These are phyloP conservation scores for Biscutella auriculata DNA, from an alignment of 441 rosid genomes.

Conservation along the genomic window DNA sequence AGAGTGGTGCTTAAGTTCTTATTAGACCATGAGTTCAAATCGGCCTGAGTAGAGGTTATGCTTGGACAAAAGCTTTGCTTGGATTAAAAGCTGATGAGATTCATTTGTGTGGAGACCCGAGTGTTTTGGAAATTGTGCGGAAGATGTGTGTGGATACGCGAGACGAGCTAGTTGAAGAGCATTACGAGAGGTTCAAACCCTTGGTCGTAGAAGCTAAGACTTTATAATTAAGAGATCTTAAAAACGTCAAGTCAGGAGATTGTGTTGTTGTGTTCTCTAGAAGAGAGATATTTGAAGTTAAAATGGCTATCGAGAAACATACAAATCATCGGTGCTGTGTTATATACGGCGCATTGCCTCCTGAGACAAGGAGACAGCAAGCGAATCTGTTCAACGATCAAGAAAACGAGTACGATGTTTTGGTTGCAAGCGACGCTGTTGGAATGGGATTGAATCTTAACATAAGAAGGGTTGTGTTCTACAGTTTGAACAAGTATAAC, in stretches of 20 bases:
- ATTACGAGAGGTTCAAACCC: slow-evolving; percentile 77
- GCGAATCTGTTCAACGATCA: slow-evolving; percentile 80
- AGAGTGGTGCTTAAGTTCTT: no score
- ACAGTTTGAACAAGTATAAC: slow-evolving; percentile 64
- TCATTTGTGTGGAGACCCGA: slow-evolving; percentile 93
- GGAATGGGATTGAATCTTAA: slow-evolving; percentile 96
- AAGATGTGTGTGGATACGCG: slow-evolving; percentile 80
- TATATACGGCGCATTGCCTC: slow-evolving; percentile 91
- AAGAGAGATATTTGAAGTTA: slow-evolving; percentile 90
- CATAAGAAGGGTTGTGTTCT: slow-evolving; percentile 77
- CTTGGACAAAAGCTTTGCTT: slow-evolving; percentile 85
- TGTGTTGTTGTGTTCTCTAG: slow-evolving; percentile 89
- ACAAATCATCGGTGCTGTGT: slow-evolving; percentile 88
- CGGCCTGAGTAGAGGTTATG: slow-evolving; percentile 92
- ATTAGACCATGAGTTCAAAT: no score
- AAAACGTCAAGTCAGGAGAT: slow-evolving; percentile 71
- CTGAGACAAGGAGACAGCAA: slow-evolving; percentile 94
- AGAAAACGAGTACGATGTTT: slow-evolving; percentile 80
- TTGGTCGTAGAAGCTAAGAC: slow-evolving; percentile 87
- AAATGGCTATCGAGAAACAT: slow-evolving; percentile 76
- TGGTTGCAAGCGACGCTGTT: slow-evolving; percentile 93
- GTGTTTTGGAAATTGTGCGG: slow-evolving; percentile 67
- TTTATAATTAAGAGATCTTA: slow-evolving; percentile 63
- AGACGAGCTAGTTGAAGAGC: slow-evolving; percentile 71
- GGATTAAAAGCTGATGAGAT: slow-evolving; percentile 90